Base-by-base conservation (phyloP, 176 grass and related monocot genomes). In the Ampelocalamus luodianensis region DNA sequence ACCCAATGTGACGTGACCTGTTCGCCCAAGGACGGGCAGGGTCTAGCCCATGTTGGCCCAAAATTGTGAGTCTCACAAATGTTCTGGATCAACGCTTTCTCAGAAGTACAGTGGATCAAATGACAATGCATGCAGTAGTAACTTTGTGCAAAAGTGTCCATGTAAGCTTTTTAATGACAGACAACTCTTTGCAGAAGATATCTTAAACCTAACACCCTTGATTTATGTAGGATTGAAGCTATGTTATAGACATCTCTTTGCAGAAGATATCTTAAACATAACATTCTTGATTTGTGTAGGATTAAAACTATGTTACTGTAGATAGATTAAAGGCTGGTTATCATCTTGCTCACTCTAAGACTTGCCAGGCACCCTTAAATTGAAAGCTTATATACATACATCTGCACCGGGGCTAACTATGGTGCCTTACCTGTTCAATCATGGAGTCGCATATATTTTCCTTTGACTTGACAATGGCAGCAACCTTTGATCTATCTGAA, bases 1-100 rank as follows among this genome's bases (percentile, higher is more conserved):
- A 45, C 16, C 73, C 16, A 72, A n/a, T 43, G 8, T 23, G 78
- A 73, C 23, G 78, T 62, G 76, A 68, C 62, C 8, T 53, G 69
- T 79, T 61, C 27, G 39, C n/a, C 24, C 36, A 20, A 24, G 20
- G 12, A 53, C 54, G 58, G 4, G 44, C 48, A 43, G 0, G 16
- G 23, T 38, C 8, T 74, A 75, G 75, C 82, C 80, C 77, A 68
- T 89, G 40, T 54, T 64, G 44, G 43, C 64, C 88, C 65, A 82
- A 51, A 85, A 44, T 39, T 18, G 69, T 20, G 63, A 62, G n/a
- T 20, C 39, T 74, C 69, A 10, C 6, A 6, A 23, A 50, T 27
- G 37, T 37, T 56, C 4, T 2, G 8, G 48, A 70, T 70, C 38
- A 55, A 14, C 8, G 11, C 51, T 71, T 71, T 45, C 37, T 51